Evolutionary conservation across 2,329 filamentous ascomycete species (phyloP), one percentile per base, ranked within the genome.

Genomic region (Pestalotiopsis sp.): DNA sequence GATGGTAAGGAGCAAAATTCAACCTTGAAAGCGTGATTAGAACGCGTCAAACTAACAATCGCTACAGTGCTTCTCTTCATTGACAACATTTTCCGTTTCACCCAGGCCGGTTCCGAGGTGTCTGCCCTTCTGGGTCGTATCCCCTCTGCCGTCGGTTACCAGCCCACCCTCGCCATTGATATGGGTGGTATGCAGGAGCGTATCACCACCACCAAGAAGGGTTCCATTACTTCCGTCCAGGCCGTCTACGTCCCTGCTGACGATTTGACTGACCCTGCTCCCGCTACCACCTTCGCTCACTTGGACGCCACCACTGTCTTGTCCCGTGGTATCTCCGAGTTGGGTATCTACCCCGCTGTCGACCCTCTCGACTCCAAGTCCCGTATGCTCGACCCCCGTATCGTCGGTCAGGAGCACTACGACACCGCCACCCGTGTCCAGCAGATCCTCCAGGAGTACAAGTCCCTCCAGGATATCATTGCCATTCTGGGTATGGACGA

Each of bases 51-150:
- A 38, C 70, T 68, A 71, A 68, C 63, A 1, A 36, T 38, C 36
- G 38, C 5, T 70, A 36, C 31, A 92, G 94, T 98, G 90, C 89
- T 98, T 83, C 94, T 98, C 84, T 98, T 98, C 90, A 98, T 98
- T 84, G 96, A 99, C 92, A 99, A 99, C 91, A 98, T 99, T 87
- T 98, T 98, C 94, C 93, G 96, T 82, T 98, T 98, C 91, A 98
- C 95, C 76, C 95, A 98, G 88, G 96, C 96, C 84, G 96, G 96
- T 95, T 98, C 96, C 80, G 96, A 99, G 88, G 96, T 99, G 91
- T 98, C 95, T 88, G 96, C 96, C 81, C 91, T 99, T 83, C 90
- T 99, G 75, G 96, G 96, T 89, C 95, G 96, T 94, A 99, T 99
- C 80, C 96, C 96, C 86, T 99, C 96, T 89, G 96, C 96, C 83